Conservation (phyloP, 345 rosid genomes). For the Salix caprea region DNA sequence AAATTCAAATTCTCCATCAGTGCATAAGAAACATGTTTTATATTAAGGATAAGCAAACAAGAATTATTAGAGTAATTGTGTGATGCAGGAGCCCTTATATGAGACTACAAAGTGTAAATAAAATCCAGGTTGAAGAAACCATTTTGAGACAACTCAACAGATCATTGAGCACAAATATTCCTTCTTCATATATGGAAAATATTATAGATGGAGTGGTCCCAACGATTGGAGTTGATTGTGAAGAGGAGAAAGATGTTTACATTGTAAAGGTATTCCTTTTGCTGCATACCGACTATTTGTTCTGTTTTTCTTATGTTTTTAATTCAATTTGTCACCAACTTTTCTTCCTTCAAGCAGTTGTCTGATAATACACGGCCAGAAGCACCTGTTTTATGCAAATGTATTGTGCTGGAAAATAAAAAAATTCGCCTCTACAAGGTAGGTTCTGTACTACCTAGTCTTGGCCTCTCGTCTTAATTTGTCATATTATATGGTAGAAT, state of each 20-base stretch:
- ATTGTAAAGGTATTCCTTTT: conserved; percentile 43
- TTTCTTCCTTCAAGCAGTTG: conserved; percentile 33
- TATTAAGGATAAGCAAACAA: neutral
- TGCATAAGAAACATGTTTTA: too few relatives aligned
- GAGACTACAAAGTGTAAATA: conserved; percentile 14
- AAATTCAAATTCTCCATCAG: neutral
- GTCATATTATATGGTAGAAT: too few relatives aligned
- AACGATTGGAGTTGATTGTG: conserved; percentile 31
- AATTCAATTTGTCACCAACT: too few relatives aligned
- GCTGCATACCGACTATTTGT: neutral
- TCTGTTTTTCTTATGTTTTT: neutral
- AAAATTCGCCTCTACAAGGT: conserved; percentile 52
- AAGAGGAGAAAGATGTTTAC: conserved; percentile 45
- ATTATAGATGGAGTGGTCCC: conserved; percentile 33
- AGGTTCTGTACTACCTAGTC: conserved; percentile 22
- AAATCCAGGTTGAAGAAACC: conserved; percentile 26
- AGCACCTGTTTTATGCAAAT: conserved; percentile 50
- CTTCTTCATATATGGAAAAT: conserved; percentile 36
- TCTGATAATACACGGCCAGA: conserved; percentile 23
- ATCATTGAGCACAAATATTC: conserved; percentile 38
- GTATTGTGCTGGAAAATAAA: conserved; percentile 39
- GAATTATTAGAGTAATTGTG: too few relatives aligned
- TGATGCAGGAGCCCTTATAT: conserved; percentile 24
- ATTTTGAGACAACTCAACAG: conserved; percentile 21
- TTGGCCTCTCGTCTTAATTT: too few relatives aligned